Base-by-base conservation (phyloP, 345 rosid species). In the Alliaria petiolata region DNA sequence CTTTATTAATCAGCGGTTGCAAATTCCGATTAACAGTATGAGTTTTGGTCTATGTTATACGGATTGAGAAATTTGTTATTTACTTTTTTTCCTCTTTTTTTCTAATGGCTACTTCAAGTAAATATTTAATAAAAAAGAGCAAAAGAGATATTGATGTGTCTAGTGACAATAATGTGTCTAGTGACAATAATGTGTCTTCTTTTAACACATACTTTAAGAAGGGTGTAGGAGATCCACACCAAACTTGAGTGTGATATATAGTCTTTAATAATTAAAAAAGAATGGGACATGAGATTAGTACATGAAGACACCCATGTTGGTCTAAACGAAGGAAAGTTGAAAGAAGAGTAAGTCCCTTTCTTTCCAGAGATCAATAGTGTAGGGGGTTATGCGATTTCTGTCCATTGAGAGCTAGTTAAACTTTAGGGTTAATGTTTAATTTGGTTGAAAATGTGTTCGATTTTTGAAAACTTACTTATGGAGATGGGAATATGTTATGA, bases 221-320 rank as follows among this genome's bases (percentile, higher is more conserved):
- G 44, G 6, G 69, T 51, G 36, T 40, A 51, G 45, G 62, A 61
- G 45, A 63, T 53, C 62, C 70, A n/a, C n/a, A 71, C 63, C 63
- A 55, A 64, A 72, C 49, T 45, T 54, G 69, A 33, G 38, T 62
- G 69, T 63, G 57, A 63, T 64, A 13, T 54, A 55, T 15, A 52
- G 62, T 44, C 47, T 71, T 52, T 42, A 62, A 71, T 22, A 8
- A 63, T 49, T 52, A 33, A 10, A 62, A n/a, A 54, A 0, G 49
- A 45, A 45, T 63, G 54, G 33, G 51, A 45, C 64, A 72, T 44
- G 60, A 43, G 69, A 62, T 55, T 34, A 72, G 63, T 62, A 43
- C 31, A 72, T 64, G 76, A 46, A 72, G 58, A 55, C 65, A 63
- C 58, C 40, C 42, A 34, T 63, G 76, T 45, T 72, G 70, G 64